Conservation (phyloP, 2,329 filamentous ascomycete genomes). For the Alternaria brassicae region DNA sequence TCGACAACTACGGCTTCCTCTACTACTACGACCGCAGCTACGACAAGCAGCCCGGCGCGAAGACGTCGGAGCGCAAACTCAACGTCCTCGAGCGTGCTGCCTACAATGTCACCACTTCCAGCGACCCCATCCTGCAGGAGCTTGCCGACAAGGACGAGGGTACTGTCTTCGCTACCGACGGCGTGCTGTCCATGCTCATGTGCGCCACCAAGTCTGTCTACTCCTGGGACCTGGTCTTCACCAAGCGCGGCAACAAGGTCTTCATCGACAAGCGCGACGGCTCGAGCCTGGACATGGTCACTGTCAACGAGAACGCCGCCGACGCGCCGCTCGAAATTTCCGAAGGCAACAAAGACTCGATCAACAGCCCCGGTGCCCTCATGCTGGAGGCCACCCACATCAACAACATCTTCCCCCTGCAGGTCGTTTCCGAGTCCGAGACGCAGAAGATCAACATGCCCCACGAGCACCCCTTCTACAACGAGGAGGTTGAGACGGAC, state of each 20-base stretch:
- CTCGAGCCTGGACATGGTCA: conserved; percentile 93
- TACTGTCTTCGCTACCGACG: conserved; percentile 95
- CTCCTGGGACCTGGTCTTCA: conserved; percentile 96
- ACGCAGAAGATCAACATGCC: conserved; percentile 80
- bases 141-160: conserved; percentile 95
- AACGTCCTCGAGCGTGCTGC: conserved; percentile 89
- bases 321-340: conserved; percentile 91
- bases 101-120: conserved; percentile 97
- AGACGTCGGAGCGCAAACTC: conserved; percentile 86
- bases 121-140: conserved; percentile 95
- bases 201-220: conserved; percentile 96
- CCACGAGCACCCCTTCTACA: conserved; percentile 97
- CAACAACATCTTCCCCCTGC: conserved; percentile 99
- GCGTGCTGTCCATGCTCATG: conserved; percentile 99
- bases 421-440: conserved; percentile 86
- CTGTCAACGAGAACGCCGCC: conserved; percentile 97
- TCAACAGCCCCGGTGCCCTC: conserved; percentile 92
- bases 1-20: conserved; percentile 95
- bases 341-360: conserved; percentile 89
- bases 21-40: conserved; percentile 97
- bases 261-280: conserved; percentile 99
- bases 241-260: conserved; percentile 92
- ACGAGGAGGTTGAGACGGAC: conserved; percentile 88
- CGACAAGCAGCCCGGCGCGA: conserved; percentile 87
- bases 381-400: conserved; percentile 99